phyloP scores from a whole-genome alignment of 176 grass and related monocot species.

The Tillandsia fasciculata region DNA sequence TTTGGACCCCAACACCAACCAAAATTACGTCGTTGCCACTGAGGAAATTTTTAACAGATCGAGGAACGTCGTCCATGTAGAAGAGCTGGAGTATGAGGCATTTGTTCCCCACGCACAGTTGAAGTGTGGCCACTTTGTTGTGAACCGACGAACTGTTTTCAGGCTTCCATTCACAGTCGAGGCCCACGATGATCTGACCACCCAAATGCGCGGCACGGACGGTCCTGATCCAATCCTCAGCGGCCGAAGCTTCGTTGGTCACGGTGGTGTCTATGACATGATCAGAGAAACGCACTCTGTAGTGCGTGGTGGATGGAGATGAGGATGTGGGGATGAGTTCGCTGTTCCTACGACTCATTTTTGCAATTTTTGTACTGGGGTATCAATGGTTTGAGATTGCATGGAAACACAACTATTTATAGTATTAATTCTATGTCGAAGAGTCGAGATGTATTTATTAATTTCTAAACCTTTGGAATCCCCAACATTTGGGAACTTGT shows the following conservation, averaged over 20 bases:
- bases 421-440: neutral
- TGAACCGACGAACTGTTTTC: neutral
- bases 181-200: conserved; percentile 25
- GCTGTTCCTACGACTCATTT: too few relatives aligned
- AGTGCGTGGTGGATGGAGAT: neutral
- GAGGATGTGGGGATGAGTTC: too few relatives aligned
- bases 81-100: conserved; percentile 53
- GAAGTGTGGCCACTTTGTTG: conserved; percentile 38
- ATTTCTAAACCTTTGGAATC: too few relatives aligned
- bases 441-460: too few relatives aligned
- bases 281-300: conserved; percentile 16
- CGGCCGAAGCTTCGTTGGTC: conserved; percentile 15
- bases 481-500: too few relatives aligned
- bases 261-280: conserved; percentile 20
- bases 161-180: conserved; percentile 53
- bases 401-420: too few relatives aligned
- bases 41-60: conserved; percentile 30
- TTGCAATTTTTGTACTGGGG: too few relatives aligned
- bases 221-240: conserved; percentile 18
- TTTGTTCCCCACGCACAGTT: conserved; percentile 34
- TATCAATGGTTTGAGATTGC: too few relatives aligned
- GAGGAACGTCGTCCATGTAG: conserved; percentile 32
- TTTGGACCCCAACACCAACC: conserved; percentile 40
- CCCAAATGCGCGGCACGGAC: neutral
- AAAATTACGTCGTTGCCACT: conserved; percentile 15